Conservation (phyloP, 2,329 filamentous ascomycete species). For the Tolypocladium inflatum region DNA sequence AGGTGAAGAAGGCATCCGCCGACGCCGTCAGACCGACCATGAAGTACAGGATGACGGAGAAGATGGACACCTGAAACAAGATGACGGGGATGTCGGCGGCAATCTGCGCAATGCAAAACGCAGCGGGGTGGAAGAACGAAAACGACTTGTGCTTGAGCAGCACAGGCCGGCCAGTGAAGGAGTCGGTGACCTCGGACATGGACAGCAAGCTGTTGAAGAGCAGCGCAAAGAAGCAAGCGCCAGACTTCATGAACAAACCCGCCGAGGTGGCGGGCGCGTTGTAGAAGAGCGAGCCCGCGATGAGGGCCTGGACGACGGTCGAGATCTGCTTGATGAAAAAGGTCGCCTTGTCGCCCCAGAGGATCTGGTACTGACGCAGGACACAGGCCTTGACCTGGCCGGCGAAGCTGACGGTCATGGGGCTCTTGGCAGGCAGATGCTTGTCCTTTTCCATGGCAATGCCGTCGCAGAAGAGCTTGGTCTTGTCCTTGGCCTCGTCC, state of each 20-base stretch:
- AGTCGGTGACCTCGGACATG: conserved; percentile 57
- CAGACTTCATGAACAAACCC: conserved; percentile 55
- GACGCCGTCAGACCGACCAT: conserved; percentile 46
- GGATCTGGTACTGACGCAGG: conserved; percentile 52
- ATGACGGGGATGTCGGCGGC: conserved; percentile 46
- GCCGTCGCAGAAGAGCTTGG: conserved; percentile 42
- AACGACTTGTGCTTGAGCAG: conserved; percentile 50
- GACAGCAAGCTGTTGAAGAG: conserved; percentile 53
- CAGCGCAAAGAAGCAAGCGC: conserved; percentile 54
- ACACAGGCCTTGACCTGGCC: conserved; percentile 48
- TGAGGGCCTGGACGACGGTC: conserved; percentile 49
- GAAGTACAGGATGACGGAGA: conserved; percentile 52
- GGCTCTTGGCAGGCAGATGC: conserved; percentile 40
- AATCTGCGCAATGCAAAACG: conserved; percentile 48
- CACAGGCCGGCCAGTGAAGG: conserved; percentile 50
- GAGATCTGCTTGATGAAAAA: conserved; percentile 53
- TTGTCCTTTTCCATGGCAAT: conserved; percentile 46
- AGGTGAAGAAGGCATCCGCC: conserved; percentile 52
- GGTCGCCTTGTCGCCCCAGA: conserved; percentile 55
- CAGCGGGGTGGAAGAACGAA: conserved; percentile 47
- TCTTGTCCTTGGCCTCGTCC: conserved; percentile 35
- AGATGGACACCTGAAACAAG: conserved; percentile 47
- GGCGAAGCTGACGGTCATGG: conserved; percentile 44
- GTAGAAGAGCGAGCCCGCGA: conserved; percentile 60
- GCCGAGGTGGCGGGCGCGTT: conserved; percentile 45